Base-by-base conservation (phyloP, 2,329 filamentous ascomycete species). In the Ascochyta rabiei region DNA sequence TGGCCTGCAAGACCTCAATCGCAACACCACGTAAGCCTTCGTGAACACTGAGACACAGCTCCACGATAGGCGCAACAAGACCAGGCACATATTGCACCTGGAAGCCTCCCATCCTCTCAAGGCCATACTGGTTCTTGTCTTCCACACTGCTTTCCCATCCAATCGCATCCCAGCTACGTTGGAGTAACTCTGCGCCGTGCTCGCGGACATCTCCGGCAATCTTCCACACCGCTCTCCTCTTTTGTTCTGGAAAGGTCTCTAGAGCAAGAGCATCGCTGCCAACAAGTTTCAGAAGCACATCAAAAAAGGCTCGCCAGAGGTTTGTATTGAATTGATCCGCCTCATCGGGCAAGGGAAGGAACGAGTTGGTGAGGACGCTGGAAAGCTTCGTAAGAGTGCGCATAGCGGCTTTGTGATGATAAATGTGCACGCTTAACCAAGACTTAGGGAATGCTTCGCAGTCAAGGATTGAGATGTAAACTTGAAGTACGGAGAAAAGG, bases 11-110 rank as follows among this genome's bases (percentile, higher is more conserved):
- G 18, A 99, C 90, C 72, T 96, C 90, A 26, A 97, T 92, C 0
- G 93, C 95, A 75, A 96, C 95, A 60, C 86, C 86, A 56, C 95
- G 86, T 52, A 99, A 80, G 3, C 93, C 93, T 73, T 96, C 91
- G 64, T 99, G 95, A 4, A 98, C 92, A 70, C 93, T 98, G 51
- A 99, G 82, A 71, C 95, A 99, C 9, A 99, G 83, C 75, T 96
- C 91, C 21, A 98, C 90, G 45, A 98, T 95, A 0, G 93, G 92
- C 1, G 89, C 89, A 7, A 99, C 92, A 6, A 99, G 82, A 12
- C 89, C 88, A 6, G 96, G 95, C 26, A 99, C 95, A 73, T 98
- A 99, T 77, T 98, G 95, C 18, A 99, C 95, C 76, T 99, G 95
- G 70, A 97, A 99, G 1, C 95, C 95, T 53, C 95, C 96, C 81